phyloP scores from a whole-genome alignment of 2,329 filamentous ascomycete species.

The Colletotrichum orbiculare region DNA sequence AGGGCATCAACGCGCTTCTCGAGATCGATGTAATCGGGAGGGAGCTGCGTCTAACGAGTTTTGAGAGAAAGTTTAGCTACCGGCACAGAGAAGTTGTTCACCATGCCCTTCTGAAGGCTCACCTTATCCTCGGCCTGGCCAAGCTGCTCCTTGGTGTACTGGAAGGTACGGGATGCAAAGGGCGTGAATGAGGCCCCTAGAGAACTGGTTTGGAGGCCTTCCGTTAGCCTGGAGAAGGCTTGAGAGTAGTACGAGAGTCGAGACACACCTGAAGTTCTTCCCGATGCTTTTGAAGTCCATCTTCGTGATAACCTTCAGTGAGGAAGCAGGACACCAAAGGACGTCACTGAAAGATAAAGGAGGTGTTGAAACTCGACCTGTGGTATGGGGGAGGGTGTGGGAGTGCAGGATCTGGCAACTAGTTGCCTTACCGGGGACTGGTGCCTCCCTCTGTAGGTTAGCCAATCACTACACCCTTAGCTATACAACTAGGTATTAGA shows the following conservation, averaged over 20 bases:
- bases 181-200: conserved; percentile 87
- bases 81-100: not conserved
- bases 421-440: too few species aligned
- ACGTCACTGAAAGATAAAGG: too few species aligned
- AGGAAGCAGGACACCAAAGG: not conserved
- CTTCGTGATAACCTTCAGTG: conserved; percentile 37
- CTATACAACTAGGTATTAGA: too few species aligned
- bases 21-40: conserved; percentile 96
- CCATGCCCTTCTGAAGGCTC: conserved; percentile 30
- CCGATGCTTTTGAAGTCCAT: conserved; percentile 72
- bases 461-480: too few species aligned
- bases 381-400: too few species aligned
- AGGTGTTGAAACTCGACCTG: too few species aligned
- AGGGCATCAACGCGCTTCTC: conserved; percentile 98
- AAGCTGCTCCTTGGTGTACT: conserved; percentile 98
- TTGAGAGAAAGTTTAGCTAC: conserved; percentile 30
- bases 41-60: conserved; percentile 86
- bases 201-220: conserved; percentile 54
- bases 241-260: conserved; percentile 24
- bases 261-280: conserved; percentile 63
- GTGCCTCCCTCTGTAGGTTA: too few species aligned
- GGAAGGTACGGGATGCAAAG: conserved; percentile 92
- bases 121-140: conserved; percentile 96
- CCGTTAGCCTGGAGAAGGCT: conserved; percentile 28
- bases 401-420: too few species aligned